phyloP scores from a whole-genome alignment of 2,329 filamentous ascomycete genomes.

The Aspergillus neotritici region DNA sequence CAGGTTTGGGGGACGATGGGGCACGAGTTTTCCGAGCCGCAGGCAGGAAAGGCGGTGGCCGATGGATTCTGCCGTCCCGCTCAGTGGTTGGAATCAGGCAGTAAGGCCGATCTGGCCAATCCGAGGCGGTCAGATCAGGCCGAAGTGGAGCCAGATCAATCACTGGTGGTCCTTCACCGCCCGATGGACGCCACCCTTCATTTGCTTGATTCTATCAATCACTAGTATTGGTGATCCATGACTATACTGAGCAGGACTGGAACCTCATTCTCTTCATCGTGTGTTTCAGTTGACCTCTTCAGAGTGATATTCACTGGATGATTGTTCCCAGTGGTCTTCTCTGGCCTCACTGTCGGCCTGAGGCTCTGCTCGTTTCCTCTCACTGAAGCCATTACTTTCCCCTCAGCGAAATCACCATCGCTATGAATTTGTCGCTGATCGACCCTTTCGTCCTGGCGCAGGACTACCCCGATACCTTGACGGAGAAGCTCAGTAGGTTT shows the following conservation, averaged over 20 bases:
- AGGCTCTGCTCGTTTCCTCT: constrained; percentile 7
- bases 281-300: too few relatives aligned
- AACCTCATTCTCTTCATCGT: too few relatives aligned
- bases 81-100: too few relatives aligned
- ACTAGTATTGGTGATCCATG: too few relatives aligned
- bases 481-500: constrained; percentile 69
- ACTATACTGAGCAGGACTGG: too few relatives aligned
- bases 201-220: too few relatives aligned
- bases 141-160: too few relatives aligned
- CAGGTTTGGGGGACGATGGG: constrained; percentile 36
- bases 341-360: constrained; percentile 24
- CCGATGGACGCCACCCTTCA: neutral
- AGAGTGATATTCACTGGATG: constrained; percentile 19
- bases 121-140: too few relatives aligned
- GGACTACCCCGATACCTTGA: constrained; percentile 87
- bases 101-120: too few relatives aligned
- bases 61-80: constrained; percentile 9
- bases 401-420: constrained; percentile 2
- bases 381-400: neutral
- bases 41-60: constrained; percentile 16
- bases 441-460: constrained; percentile 67
- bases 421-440: constrained; percentile 66
- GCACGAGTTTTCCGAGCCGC: constrained; percentile 37
- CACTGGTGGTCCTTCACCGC: constrained; percentile 14
- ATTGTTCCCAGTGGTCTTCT: constrained; percentile 14